These are phyloP conservation scores for Phlebopus sp. DNA, from an alignment of 1,284 basidiomycete species.

Conservation along the genomic window DNA sequence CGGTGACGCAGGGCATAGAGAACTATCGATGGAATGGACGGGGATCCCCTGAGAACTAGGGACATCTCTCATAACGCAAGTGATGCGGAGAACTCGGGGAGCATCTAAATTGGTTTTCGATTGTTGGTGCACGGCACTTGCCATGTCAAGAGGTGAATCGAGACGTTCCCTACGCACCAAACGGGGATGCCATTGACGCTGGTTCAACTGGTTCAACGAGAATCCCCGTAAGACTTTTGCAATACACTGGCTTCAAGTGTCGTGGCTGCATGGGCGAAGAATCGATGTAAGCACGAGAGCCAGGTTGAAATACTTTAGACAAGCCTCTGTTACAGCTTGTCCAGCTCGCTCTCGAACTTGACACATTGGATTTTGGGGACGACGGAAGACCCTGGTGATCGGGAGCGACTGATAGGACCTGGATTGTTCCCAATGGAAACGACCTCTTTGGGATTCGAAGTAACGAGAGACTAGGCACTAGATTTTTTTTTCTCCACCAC, in stretches of 20 bases:
- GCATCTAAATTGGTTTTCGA: constrained; percentile 25
- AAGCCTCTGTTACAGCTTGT: constrained; percentile 5
- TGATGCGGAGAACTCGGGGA: constrained; percentile 12
- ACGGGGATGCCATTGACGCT: constrained; percentile 12
- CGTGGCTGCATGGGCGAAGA: constrained; percentile 1
- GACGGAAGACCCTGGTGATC: constrained; percentile 34
- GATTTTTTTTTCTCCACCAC: constrained; percentile 14
- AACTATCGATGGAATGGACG: constrained; percentile 32
- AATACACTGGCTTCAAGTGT: constrained; percentile 23
- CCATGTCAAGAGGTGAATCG: neutral
- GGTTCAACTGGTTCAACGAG: constrained; percentile 16
- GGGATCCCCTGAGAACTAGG: constrained; percentile 3
- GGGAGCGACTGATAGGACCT: constrained; percentile 20
- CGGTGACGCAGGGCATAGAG: constrained; percentile 23
- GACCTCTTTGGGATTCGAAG: constrained; percentile 20
- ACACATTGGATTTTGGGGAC: constrained; percentile 13
- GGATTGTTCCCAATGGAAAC: constrained; percentile 22
- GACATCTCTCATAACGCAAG: constrained; percentile 1
- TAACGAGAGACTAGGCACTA: constrained; percentile 16
- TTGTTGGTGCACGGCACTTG: constrained; percentile 7
- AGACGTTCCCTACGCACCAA: neutral
- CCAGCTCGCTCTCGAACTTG: constrained; percentile 17
- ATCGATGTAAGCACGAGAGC: constrained; percentile 18
- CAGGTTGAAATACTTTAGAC: constrained; percentile 9
- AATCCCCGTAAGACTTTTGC: neutral